Base-by-base conservation (phyloP, 2,329 filamentous ascomycete genomes). In the Trichophyton equinum region DNA sequence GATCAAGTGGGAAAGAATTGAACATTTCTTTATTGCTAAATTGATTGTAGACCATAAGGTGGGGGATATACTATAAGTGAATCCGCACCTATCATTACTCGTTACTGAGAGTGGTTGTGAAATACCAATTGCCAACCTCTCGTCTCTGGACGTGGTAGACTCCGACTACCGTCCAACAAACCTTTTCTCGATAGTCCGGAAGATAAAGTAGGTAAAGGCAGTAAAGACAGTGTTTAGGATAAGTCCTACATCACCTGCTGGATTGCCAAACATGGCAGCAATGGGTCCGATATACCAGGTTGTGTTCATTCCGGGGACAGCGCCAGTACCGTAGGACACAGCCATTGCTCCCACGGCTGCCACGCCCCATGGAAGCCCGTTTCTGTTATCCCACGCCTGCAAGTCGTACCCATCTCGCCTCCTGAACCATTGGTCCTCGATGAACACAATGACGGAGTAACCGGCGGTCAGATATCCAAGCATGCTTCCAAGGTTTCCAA, bases 401-500 rank as follows among this genome's bases (percentile, higher is more conserved):
- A 78, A 67, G 58, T 78, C 72, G 62, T 79, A 79, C 20, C 76
- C 77, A 22, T 67, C 67, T 11, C 71, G 72, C 46, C 71, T 69
- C 3, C 77, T 70, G 71, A 79, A 79, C 38, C 73, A 67, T 46
- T 75, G 73, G 62, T 78, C 75, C 67, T 79, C 77, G 44, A 73
- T 71, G 57, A 76, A 73, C 9, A 78, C 66, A 59, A 79, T 77
- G 60, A 78, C 68, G 57, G 76, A 76, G 64, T 76, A 79, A 22
- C 71, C 72, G 3, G 76, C 75, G 30, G 70, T 74, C 76, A 76
- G 78, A 68, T 79, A 79, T 15, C 77, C 77, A 0, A 79, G 69
- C 57, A 79, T 63, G 8, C 72, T 71, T 15, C 78, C 69, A 65
- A 79, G 78, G 64, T 79, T 77, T 57, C 73, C 68, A 15, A 79